phyloP scores from a whole-genome alignment of 2,329 filamentous ascomycete genomes.

The Botrytis elliptica region DNA sequence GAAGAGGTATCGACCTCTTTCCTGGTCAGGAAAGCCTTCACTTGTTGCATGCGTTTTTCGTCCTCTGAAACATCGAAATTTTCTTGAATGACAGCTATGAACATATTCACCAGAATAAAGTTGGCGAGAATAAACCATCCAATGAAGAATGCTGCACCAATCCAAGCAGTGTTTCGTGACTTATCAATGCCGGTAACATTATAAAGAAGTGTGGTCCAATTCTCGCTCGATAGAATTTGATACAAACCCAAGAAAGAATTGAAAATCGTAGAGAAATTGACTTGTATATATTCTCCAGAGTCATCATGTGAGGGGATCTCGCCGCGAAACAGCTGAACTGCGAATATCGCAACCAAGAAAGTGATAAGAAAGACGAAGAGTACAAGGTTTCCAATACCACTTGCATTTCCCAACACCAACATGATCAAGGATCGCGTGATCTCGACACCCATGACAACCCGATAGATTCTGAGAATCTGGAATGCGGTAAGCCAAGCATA shows the following conservation, averaged over 20 bases:
- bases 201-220: constrained; percentile 90
- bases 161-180: constrained; percentile 75
- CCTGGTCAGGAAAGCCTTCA: constrained; percentile 88
- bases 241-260: constrained; percentile 99
- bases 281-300: constrained; percentile 60
- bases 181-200: constrained; percentile 70
- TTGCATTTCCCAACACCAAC: constrained; percentile 84
- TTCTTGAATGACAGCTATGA: constrained; percentile 99
- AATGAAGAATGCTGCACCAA: constrained; percentile 85
- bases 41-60: constrained; percentile 94
- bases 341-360: constrained; percentile 90
- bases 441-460: constrained; percentile 84
- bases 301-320: constrained; percentile 68
- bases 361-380: constrained; percentile 95
- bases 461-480: constrained; percentile 88
- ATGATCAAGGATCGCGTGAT: constrained; percentile 84
- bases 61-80: constrained; percentile 99
- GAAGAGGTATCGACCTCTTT: constrained; percentile 74
- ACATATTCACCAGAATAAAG: constrained; percentile 98
- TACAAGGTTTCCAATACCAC: constrained; percentile 91
- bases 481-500: constrained; percentile 93
- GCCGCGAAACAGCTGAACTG: constrained; percentile 87
- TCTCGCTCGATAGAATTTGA: constrained; percentile 90
- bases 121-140: constrained; percentile 95
- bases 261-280: constrained; percentile 87